Percentiles rank a stretch among this genome's conserved stretches.
Evolutionary conservation across 768 basidiomycete genomes (phyloP).

Genomic region (Kwoniella mangroviensis): DNA sequence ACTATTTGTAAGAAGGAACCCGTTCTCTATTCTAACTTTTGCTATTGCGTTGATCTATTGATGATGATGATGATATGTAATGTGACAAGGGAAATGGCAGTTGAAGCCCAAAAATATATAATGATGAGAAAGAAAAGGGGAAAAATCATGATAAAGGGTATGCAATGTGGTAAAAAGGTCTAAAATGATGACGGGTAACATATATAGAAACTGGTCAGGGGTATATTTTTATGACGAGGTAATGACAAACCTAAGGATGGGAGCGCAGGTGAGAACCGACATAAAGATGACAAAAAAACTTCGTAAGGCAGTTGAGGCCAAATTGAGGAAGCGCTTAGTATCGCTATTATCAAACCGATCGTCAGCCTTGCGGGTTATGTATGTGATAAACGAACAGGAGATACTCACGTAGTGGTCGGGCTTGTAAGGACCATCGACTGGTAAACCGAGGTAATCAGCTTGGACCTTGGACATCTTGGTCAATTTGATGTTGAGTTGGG

Average conservation of each 20-base stretch:
- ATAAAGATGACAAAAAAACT: constrained; percentile 17
- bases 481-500: constrained; percentile 90
- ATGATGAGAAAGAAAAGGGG: constrained; percentile 7
- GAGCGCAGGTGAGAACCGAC: not conserved
- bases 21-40: constrained; percentile 17
- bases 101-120: constrained; percentile 35
- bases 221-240: constrained; percentile 17
- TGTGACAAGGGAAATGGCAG: constrained; percentile 27
- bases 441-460: constrained; percentile 89
- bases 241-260: not conserved
- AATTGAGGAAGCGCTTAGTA: constrained; percentile 36
- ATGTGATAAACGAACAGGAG: not conserved
- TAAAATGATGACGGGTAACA: constrained; percentile 19
- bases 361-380: not conserved
- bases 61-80: constrained; percentile 4
- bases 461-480: constrained; percentile 69
- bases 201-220: constrained; percentile 21
- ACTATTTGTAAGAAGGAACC: constrained; percentile 17
- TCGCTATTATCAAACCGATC: constrained; percentile 14
- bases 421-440: constrained; percentile 79
- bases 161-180: constrained; percentile 19
- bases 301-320: constrained; percentile 47
- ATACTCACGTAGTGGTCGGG: constrained; percentile 65
- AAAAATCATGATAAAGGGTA: constrained; percentile 12
- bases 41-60: not conserved